A percentile compares a stretch with the other conserved stretches of the same genome.
phyloP scores from a whole-genome alignment of 495 filamentous ascomycete genomes.

The Thermochaetoides thermophila region DNA sequence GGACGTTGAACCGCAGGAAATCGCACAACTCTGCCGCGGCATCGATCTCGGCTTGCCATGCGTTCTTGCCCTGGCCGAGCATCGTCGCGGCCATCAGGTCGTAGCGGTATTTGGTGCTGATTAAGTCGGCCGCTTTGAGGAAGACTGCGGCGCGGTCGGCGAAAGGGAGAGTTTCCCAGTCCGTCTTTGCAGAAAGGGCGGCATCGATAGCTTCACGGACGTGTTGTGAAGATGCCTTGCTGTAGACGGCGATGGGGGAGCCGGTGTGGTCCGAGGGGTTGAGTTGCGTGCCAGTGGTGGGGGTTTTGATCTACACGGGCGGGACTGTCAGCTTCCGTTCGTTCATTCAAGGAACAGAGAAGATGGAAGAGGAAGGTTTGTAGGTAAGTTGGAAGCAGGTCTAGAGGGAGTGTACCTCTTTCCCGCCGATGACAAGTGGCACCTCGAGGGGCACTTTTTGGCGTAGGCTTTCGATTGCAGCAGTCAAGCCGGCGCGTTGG shows the following conservation, averaged over 20 bases:
- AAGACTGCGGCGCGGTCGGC: conserved; percentile 85
- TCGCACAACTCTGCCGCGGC: conserved; percentile 82
- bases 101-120: conserved; percentile 80
- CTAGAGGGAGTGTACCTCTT: conserved; percentile 39
- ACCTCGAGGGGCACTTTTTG: conserved; percentile 49
- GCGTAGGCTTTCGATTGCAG: conserved; percentile 48
- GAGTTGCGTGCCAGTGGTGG: conserved; percentile 41
- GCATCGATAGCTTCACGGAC: conserved; percentile 63
- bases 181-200: conserved; percentile 64
- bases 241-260: conserved; percentile 64
- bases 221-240: conserved; percentile 55
- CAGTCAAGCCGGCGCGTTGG: conserved; percentile 57
- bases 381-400: neutral
- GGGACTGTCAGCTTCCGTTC: too few relatives aligned
- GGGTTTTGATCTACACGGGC: conserved; percentile 33
- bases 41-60: conserved; percentile 94
- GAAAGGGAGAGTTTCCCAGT: conserved; percentile 73
- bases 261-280: conserved; percentile 62
- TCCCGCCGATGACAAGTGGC: conserved; percentile 65
- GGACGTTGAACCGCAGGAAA: conserved; percentile 81
- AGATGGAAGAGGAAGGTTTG: neutral
- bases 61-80: conserved; percentile 89
- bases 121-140: conserved; percentile 80
- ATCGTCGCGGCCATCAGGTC: conserved; percentile 89
- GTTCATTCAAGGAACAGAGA: too few relatives aligned